Base-by-base conservation (phyloP, 2,329 filamentous ascomycete genomes). In the Cladosporium oxysporum region DNA sequence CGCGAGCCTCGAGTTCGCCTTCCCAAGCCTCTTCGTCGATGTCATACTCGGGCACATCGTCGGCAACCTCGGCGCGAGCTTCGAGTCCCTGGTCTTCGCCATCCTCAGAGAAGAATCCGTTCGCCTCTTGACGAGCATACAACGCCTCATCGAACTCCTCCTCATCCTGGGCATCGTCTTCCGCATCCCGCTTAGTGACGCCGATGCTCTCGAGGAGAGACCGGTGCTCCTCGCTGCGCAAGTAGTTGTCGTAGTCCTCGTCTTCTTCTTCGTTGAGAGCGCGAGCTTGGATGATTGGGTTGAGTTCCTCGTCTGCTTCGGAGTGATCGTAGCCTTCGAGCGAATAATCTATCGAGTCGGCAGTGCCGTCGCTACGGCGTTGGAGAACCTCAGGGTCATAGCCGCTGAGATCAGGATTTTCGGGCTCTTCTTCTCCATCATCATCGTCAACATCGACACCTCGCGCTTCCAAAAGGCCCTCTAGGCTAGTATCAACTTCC, bases 301-400 rank as follows among this genome's bases (percentile, higher is more conserved):
- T 16, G 7, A 52, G 41, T 10, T 58, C 37, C 2, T 61, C 58
- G 33, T 50, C 62, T n/a, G 58, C 58, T 5, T 31, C 66, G 2
- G 23, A 6, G 18, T 65, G 35, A 47, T 60, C 35, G 35, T 60
- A 61, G 44, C 55, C 62, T 31, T 59, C 62, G 33, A 64, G 66
- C 2, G 33, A 58, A 49, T 64, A 55, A 3, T 65, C 50, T n/a
- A 58, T 44, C 14, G 53, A 41, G 7, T 58, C 29, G n/a, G 26
- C 55, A 6, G 62, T 28, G 7, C 44, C 52, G 12, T 63, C 60
- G 33, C 14, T 29, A 33, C 60, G 49, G 33, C 60, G 49, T n/a
- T 41, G 60, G 21, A 53, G 60, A 35, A 41, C 14, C 21, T 49
- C 52, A 1, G 14, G n/a, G 26, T 62, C 59, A 16, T 52, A 52